phyloP scores from a whole-genome alignment of 1,284 basidiomycete species.

The Moesziomyces antarcticus region DNA sequence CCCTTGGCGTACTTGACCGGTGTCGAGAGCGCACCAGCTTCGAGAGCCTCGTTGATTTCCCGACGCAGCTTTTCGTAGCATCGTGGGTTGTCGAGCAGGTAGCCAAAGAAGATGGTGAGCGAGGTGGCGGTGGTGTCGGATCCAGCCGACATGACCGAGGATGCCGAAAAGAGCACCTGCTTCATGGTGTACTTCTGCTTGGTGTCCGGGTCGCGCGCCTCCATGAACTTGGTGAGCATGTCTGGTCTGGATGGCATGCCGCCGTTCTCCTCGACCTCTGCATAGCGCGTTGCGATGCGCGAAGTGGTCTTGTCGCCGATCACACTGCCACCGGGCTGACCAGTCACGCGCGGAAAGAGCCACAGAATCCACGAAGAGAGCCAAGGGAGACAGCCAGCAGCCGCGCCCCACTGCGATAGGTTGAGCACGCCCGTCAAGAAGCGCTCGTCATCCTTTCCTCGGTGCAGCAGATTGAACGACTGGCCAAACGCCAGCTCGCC shows the following conservation, averaged over 20 bases:
- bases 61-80: constrained; percentile 50
- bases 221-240: constrained; percentile 57
- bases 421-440: constrained; percentile 53
- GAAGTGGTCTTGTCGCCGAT: constrained; percentile 48
- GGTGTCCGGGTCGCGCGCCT: constrained; percentile 45
- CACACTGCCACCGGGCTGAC: constrained; percentile 50
- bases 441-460: constrained; percentile 33
- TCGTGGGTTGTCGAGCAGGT: constrained; percentile 53
- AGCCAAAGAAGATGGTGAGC: constrained; percentile 58
- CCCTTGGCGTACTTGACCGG: constrained; percentile 58
- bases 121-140: constrained; percentile 61
- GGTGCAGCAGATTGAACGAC: constrained; percentile 42
- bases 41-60: constrained; percentile 56
- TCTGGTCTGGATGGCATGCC: constrained; percentile 36
- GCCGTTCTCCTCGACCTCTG: constrained; percentile 41
- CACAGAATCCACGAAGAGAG: constrained; percentile 36
- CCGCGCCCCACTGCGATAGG: constrained; percentile 54
- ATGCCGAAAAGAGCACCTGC: constrained; percentile 44
- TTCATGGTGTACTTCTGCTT: constrained; percentile 36
- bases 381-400: constrained; percentile 44
- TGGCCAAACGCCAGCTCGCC: constrained; percentile 55
- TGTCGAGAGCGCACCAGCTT: constrained; percentile 40
- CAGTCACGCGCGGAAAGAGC: constrained; percentile 38
- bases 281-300: constrained; percentile 43
- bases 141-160: constrained; percentile 55